phyloP scores from a whole-genome alignment of 129 eudicot genomes.

The Ambrosia artemisiifolia region DNA sequence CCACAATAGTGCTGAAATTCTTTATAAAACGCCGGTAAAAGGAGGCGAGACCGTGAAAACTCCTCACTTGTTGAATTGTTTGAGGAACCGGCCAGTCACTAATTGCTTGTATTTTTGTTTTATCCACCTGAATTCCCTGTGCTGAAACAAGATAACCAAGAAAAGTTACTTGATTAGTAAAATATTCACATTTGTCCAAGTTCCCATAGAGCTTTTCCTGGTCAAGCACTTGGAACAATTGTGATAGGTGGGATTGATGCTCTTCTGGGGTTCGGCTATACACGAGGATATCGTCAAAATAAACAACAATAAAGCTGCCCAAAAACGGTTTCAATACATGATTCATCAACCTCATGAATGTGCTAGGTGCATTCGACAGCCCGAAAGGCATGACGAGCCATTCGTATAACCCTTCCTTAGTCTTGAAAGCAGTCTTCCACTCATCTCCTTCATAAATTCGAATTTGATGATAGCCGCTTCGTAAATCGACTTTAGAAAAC shows the following conservation, averaged over 20 bases:
- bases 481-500: background rate
- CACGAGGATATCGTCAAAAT: slow-evolving; percentile 19
- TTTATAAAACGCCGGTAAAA: slow-evolving; percentile 4
- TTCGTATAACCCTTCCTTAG: too few relatives aligned
- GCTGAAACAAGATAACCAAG: background rate
- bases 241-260: background rate
- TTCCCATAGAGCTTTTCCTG: background rate
- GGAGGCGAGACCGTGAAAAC: slow-evolving; percentile 21
- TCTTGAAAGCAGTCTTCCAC: background rate
- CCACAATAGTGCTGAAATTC: slow-evolving; percentile 16
- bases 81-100: background rate
- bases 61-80: background rate
- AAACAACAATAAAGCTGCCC: background rate
- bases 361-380: too few relatives aligned
- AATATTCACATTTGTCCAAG: background rate
- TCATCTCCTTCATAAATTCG: background rate
- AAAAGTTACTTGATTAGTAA: background rate
- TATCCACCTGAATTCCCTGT: background rate
- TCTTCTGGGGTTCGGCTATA: background rate
- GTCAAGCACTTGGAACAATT: background rate
- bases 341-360: too few relatives aligned
- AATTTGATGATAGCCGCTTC: slow-evolving; percentile 11
- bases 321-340: background rate
- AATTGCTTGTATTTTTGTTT: background rate
- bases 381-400: too few relatives aligned